A percentile compares a stretch with the other conserved stretches of the same genome.
Conservation (phyloP, 192 early-diverging fungal genomes). For the Spizellomyces sp. region DNA sequence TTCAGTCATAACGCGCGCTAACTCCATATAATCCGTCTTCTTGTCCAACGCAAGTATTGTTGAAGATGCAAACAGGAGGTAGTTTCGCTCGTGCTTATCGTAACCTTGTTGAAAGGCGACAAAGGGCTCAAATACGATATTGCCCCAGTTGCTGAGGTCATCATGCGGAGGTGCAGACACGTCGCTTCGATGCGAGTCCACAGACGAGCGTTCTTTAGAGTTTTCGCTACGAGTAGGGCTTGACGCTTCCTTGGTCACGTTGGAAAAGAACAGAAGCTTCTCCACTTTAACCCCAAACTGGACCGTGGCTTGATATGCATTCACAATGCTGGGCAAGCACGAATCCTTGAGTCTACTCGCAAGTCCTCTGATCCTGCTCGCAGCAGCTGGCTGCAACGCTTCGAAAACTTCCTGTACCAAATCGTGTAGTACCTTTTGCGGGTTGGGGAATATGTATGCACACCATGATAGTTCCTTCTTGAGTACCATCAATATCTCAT, state of each 20-base stretch:
- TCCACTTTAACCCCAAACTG: slow-evolving; percentile 60
- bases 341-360: slow-evolving; percentile 26
- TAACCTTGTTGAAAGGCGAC: slow-evolving; percentile 63
- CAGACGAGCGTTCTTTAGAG: background rate
- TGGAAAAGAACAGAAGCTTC: slow-evolving; percentile 38
- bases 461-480: slow-evolving; percentile 64
- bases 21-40: slow-evolving; percentile 35
- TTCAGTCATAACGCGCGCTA: slow-evolving; percentile 51
- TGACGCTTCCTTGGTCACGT: background rate
- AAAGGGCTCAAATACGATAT: slow-evolving; percentile 67
- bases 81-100: slow-evolving; percentile 53
- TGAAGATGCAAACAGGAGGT: slow-evolving; percentile 36
- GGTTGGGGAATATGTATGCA: slow-evolving; percentile 56
- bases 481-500: slow-evolving; percentile 51
- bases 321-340: slow-evolving; percentile 43
- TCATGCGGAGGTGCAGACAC: background rate
- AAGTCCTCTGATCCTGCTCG: slow-evolving; percentile 23
- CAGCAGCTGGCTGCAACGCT: slow-evolving; percentile 54
- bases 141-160: slow-evolving; percentile 56
- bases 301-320: slow-evolving; percentile 54
- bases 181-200: background rate
- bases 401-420: slow-evolving; percentile 56
- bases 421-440: slow-evolving; percentile 45
- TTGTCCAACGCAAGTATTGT: slow-evolving; percentile 29
- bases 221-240: background rate